phyloP scores from a whole-genome alignment of 768 basidiomycete genomes.

The Cystobasidium onofrii region DNA sequence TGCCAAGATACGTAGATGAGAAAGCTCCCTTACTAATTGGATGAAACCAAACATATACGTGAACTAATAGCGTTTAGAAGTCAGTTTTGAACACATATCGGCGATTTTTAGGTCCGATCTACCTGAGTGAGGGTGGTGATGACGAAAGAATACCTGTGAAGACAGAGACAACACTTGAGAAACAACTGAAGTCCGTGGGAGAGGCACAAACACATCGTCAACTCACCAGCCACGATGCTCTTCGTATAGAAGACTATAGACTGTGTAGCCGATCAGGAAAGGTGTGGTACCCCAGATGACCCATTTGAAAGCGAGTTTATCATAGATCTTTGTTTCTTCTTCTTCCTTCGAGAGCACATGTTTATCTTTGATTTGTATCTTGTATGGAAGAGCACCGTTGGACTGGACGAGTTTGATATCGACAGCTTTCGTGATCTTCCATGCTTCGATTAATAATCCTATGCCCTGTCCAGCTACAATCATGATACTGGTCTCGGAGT shows the following conservation, averaged over 20 bases:
- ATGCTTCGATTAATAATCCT: constrained; percentile 59
- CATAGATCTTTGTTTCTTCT: constrained; percentile 94
- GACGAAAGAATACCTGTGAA: constrained; percentile 67
- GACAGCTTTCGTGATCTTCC: constrained; percentile 76
- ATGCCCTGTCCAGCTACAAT: constrained; percentile 57
- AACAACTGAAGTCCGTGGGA: no score
- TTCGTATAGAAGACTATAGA: constrained; percentile 50
- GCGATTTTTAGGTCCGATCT: neutral
- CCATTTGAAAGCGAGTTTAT: constrained; percentile 86
- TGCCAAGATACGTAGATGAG: constrained; percentile 15
- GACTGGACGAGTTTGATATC: constrained; percentile 65
- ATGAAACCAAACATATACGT: constrained; percentile 98
- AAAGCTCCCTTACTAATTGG: constrained; percentile 51
- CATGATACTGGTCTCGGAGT: constrained; percentile 95
- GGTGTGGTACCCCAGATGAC: constrained; percentile 86
- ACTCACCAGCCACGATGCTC: constrained; percentile 61
- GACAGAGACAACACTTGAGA: no score
- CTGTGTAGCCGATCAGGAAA: constrained; percentile 48
- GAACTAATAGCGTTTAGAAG: constrained; percentile 47
- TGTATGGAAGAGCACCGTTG: constrained; percentile 65
- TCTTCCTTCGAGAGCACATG: constrained; percentile 94
- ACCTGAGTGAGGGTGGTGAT: constrained; percentile 72
- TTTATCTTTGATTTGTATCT: constrained; percentile 80
- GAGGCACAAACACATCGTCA: neutral
- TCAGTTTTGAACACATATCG: neutral